Percentiles rank a stretch among this genome's conserved stretches.
Conservation (phyloP, 148 eudicot genomes). For the Persicaria maculosa region DNA sequence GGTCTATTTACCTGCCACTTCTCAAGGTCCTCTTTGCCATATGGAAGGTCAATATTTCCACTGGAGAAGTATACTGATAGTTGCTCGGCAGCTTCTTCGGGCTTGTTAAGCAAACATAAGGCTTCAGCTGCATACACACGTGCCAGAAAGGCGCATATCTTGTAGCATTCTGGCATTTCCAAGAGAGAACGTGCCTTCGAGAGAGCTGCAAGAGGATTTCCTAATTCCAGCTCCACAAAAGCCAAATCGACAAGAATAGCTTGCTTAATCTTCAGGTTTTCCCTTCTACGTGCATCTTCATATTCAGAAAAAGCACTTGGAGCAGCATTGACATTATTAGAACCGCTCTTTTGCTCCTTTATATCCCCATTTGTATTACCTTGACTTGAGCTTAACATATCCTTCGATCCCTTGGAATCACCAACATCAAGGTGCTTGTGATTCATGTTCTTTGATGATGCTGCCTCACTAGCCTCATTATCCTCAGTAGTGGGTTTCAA, state of each 20-base stretch:
- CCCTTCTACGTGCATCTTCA: constrained; percentile 49
- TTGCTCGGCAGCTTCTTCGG: constrained; percentile 81
- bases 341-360: constrained; percentile 56
- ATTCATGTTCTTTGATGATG: constrained; percentile 21
- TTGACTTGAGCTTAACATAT: constrained; percentile 34
- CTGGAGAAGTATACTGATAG: constrained; percentile 44
- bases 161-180: constrained; percentile 53
- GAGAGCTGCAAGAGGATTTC: constrained; percentile 64
- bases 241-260: constrained; percentile 72
- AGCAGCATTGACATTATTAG: constrained; percentile 27
- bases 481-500: constrained; percentile 28
- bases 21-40: constrained; percentile 62
- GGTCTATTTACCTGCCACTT: constrained; percentile 47
- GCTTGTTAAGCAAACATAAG: constrained; percentile 68
- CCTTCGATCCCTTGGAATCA: constrained; percentile 42
- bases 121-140: constrained; percentile 86
- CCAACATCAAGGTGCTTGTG: constrained; percentile 25
- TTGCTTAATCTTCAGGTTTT: constrained; percentile 66
- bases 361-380: constrained; percentile 61
- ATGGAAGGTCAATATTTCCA: constrained; percentile 51
- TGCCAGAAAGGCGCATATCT: constrained; percentile 51
- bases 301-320: constrained; percentile 43
- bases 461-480: constrained; percentile 31
- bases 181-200: constrained; percentile 53
- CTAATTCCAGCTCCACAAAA: constrained; percentile 72